Base-by-base conservation (phyloP, 495 filamentous ascomycete species). In the Aspergillus funiculosus region DNA sequence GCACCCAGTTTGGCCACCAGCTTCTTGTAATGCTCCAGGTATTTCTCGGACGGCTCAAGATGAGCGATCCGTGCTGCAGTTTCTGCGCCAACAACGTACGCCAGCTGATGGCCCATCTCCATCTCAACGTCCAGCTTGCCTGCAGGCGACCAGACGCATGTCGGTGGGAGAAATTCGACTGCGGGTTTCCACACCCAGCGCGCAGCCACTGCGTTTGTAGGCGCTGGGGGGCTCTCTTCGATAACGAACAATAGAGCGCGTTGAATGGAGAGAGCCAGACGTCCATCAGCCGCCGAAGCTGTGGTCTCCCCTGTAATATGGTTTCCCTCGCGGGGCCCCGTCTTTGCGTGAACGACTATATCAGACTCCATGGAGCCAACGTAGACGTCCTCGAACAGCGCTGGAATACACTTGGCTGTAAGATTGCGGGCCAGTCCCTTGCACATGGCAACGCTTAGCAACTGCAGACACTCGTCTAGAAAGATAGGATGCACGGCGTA, bases 401-500 rank as follows among this genome's bases (percentile, higher is more conserved):
- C 19, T 6, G 41, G 41, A 11, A 44, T 28, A 8, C 27, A 10
- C 15, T 18, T 17, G 11, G 22, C 14, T 20, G 28, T 18, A 11
- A 32, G 20, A 5, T 21, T 35, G 8, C 37, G 36, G 3, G 21
- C 13, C 4, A 44, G 27, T 5, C 66, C 66, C n/a, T 55, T 47
- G 4, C 48, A 50, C 11, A 32, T 39, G 13, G 73, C 71, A 3
- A 63, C 54, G 6, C 56, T 54, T 11, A 62, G 18, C 3, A 69
- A 44, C 37, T 74, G 70, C 13, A 78, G 40, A 31, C 60, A 66
- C 0, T 50, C 48, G 41, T 76, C 72, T 8, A 76, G 69, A n/a
- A 53, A 49, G 3, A 59, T 57, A 0, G 74, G 71, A 36, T 78
- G 73, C 7, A 69, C 41, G 0, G 45, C 24, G 48, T 65, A 72